Evolutionary conservation across 257 asterid genomes (phyloP), one percentile per base, ranked within the genome.

Genomic region (Lavandula angustifolia): DNA sequence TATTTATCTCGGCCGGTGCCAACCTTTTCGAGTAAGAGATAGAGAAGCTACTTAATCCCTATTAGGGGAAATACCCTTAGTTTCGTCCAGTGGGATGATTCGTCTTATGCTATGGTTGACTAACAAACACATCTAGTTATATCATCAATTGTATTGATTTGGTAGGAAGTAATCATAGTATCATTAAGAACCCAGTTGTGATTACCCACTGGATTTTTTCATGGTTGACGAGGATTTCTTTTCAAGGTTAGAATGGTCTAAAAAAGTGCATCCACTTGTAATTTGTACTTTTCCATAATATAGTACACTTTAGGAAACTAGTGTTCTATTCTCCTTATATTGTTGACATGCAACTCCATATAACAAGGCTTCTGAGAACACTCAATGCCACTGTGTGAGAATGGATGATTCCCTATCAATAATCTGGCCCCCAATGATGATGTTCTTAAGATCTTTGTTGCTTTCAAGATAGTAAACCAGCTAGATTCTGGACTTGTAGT

Each of bases 391-490:
- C 53, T 14, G 29, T 47, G 53, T 5, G 29, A 16, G 9, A 44
- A 47, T 47, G 53, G 10, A 47, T 47, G 53, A 47, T 47, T 47
- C 53, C 50, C 53, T 46, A 13, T 13, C 27, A 13, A 13, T 46
- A n/a, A 14, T 13, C 0, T 14, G 22, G 14, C 27, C 9, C 1
- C 52, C 14, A 14, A 5, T 14, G 14, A 13, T 47, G 53, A 47
- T 47, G 29, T 14, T 29, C 18, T 4, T 47, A 47, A 4, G 9
- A 47, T 29, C 1, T 14, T 47, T 7, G 18, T 47, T 14, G 27
- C 53, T 13, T 13, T 13, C 52, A 9, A 14, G 14, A n/a, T 10
- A 5, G 14, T 5, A 7, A 46, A 13, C 14, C 52, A 46, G 52
- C 27, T 13, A 46, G 52, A n/a, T n/a, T n/a, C n/a, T n/a, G n/a